These are phyloP conservation scores for Boletus insuetus DNA, from an alignment of 768 basidiomycete species.

Conservation along the genomic window DNA sequence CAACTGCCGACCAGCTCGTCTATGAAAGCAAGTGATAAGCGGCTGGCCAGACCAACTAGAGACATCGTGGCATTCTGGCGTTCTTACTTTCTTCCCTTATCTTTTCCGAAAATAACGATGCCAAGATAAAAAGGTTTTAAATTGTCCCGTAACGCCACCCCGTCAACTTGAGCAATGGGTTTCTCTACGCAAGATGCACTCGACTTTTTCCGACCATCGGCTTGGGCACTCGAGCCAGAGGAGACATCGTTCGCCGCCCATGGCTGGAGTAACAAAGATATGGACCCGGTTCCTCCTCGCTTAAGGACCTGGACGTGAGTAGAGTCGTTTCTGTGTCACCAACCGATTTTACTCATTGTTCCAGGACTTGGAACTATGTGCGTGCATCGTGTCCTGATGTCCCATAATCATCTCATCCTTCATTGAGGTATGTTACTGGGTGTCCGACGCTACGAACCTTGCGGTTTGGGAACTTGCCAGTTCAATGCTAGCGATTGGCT, in stretches of 20 bases:
- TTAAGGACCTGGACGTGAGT: conserved; percentile 57
- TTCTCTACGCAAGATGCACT: background rate
- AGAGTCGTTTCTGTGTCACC: background rate
- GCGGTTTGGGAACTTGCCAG: conserved; percentile 54
- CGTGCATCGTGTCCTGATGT: conserved; percentile 41
- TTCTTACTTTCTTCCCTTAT: conserved; percentile 2
- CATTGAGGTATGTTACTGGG: conserved; percentile 28
- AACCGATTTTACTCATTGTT: background rate
- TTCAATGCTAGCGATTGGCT: conserved; percentile 71
- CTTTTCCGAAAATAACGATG: background rate
- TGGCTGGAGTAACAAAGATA: conserved; percentile 71
- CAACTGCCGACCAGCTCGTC: too few species aligned
- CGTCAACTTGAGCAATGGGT: conserved; percentile 4
- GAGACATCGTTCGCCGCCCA: conserved; percentile 55
- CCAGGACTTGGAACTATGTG: conserved; percentile 58
- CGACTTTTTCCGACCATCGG: conserved; percentile 17
- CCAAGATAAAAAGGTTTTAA: conserved; percentile 9
- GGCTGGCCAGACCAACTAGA: too few species aligned
- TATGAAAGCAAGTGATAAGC: too few species aligned
- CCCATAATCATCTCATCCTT: conserved; percentile 16
- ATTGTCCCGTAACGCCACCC: background rate
- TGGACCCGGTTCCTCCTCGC: conserved; percentile 67
- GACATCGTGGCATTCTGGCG: background rate
- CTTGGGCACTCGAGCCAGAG: conserved; percentile 20
- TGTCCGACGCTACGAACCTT: conserved; percentile 34